Base-by-base conservation (phyloP, 2,329 filamentous ascomycete genomes). In the Colletotrichum gigasporum region DNA sequence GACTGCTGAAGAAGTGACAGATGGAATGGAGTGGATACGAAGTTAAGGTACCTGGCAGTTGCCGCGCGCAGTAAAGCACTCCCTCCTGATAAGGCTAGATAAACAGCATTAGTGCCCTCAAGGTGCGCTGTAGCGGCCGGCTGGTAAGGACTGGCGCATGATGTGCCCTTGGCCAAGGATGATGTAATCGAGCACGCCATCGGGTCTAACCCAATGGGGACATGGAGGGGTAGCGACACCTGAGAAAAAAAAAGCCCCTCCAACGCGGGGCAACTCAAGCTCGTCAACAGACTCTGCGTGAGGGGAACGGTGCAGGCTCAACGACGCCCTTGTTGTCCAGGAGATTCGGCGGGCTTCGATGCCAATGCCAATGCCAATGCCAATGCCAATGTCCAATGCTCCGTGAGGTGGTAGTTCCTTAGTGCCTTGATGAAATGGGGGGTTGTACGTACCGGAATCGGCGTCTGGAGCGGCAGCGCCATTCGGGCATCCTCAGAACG, bases 171-270 rank as follows among this genome's bases (percentile, higher is more conserved):
- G 34, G 56, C 62, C 56, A 64, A 64, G 48, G 62, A 64, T 64
- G 62, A 64, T 64, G 62, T 64, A 64, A 64, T 48, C 62, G 62
- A 64, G 62, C 62, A 64, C 62, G 62, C 62, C 62, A 64, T 64
- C 56, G 20, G 8, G 48, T 8, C 62, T 64, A 61, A 34, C 56
- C 56, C 18, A 20, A 50, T 37, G 10, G 10, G 41, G 62, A 35
- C 16, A 50, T 64, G 62, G 62, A 61, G 62, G 62, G 62, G 62
- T 55, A 64, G 47, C 34, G 61, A 48, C 60, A 54, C 16, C 42
- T 61, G 42, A 61, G 28, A 45, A 50, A 45, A 44, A 42, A 54
- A 55, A 54, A 55, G 56, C 48, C 56, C 62, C 62, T 64, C 56
- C 62, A 61, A 44, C 56, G 62, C 62, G 56, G 62, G 62, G 62